These are phyloP conservation scores for Auricularia auricula-judae DNA, from an alignment of 768 basidiomycete species.

Conservation along the genomic window DNA sequence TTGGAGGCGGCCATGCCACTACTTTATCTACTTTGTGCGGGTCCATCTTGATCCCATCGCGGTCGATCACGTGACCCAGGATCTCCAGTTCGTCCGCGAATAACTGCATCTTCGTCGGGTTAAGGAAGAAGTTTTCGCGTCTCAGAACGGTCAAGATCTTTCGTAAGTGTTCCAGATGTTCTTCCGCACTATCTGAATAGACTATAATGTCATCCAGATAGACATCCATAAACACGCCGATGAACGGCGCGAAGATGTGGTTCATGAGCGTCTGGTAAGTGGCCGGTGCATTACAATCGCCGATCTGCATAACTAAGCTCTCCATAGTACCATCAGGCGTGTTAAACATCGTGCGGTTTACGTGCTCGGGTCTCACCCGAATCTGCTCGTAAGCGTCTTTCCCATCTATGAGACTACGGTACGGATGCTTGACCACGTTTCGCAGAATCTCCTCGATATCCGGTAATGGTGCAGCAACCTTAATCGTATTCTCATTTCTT, in stretches of 20 bases:
- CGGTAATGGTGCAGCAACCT: slow-evolving; percentile 17
- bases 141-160: slow-evolving; percentile 23
- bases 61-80: slow-evolving; percentile 10
- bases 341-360: slow-evolving; percentile 15
- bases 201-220: slow-evolving; percentile 27
- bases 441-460: slow-evolving; percentile 18
- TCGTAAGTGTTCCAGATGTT: slow-evolving; percentile 19
- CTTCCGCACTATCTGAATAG: slow-evolving; percentile 19
- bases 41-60: slow-evolving; percentile 15
- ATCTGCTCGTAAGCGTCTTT: slow-evolving; percentile 25
- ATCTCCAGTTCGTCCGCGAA: slow-evolving; percentile 17
- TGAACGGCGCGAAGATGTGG: slow-evolving; percentile 21
- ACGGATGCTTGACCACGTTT: slow-evolving; percentile 10
- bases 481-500: slow-evolving; percentile 22
- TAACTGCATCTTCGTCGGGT: slow-evolving; percentile 23
- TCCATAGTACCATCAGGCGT: slow-evolving; percentile 35
- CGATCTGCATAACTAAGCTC: slow-evolving; percentile 27
- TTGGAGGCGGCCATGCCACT: slow-evolving; percentile 13
- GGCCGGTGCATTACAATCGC: slow-evolving; percentile 22
- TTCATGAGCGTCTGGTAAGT: slow-evolving; percentile 36
- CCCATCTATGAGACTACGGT: slow-evolving; percentile 17
- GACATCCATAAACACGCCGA: slow-evolving; percentile 23
- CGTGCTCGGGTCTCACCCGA: slow-evolving; percentile 11
- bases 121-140: slow-evolving; percentile 26
- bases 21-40: slow-evolving; percentile 14